Evolutionary conservation across 345 rosid species (phyloP), one percentile per base, ranked within the genome.

Genomic region (Crucihimalaya himalaica): DNA sequence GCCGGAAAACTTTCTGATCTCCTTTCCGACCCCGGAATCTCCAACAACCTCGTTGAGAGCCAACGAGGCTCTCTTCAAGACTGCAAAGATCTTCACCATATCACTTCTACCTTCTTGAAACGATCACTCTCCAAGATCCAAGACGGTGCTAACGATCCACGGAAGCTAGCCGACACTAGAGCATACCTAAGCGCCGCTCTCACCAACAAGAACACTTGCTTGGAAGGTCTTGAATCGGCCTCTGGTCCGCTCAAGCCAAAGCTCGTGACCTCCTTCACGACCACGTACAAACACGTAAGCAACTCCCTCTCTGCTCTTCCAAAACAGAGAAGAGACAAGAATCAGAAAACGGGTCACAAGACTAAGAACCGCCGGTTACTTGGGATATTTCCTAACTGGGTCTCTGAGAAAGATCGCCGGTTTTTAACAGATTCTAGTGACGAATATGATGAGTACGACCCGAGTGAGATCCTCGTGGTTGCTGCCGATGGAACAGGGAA

Each of bases 201-300:
- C 14, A 91, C 95, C 2, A 94, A 94, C 89, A 87, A 88, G 87
- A 83, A 79, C 71, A 94, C 98, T 2, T 94, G 98, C 80, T 80
- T 91, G 32, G 97, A 94, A 64, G 96, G 93, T 28, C 83, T 93
- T 19, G 81, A 82, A 54, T 81, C 91, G 3, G 96, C 94, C 43
- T 81, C 96, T 0, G 97, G 98, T 47, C 73, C 91, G 0, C 60
- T 80, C 47, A 86, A 85, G 79, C 81, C 91, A n/a, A 61, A 61
- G 18, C 62, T 93, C 0, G 76, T 88, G 32, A 78, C 63, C 45
- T 82, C 94, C 25, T 23, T 93, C 32, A 52, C 25, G 2, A 66
- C 35, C 61, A 80, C 95, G 59, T 94, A 89, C 79, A 68, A 82
- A 76, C 95, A 91, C 39, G 89, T 94, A 5, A 87, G 95, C 51